Percentiles rank a stretch among this genome's conserved stretches.
Conservation (phyloP, 1,139 yeast species). For the Geotrichum australiense region DNA sequence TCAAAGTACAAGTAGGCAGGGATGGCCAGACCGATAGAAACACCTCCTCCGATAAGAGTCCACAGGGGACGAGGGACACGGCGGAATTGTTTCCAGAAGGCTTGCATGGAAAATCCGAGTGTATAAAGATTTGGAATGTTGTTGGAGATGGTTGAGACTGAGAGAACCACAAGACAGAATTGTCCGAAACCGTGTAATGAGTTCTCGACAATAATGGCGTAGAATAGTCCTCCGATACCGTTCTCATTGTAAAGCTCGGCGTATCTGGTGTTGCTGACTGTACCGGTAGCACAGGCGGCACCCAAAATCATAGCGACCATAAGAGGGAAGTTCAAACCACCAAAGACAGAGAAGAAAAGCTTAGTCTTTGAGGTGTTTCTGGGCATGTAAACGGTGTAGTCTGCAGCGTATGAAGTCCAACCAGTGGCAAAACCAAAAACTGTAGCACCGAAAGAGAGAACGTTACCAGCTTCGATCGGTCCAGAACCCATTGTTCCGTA, state of each 20-base stretch:
- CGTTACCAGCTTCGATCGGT: slow-evolving; percentile 57
- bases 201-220: slow-evolving; percentile 65
- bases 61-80: slow-evolving; percentile 74
- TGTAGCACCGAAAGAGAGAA: slow-evolving; percentile 78
- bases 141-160: slow-evolving; percentile 80
- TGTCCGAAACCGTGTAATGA: slow-evolving; percentile 85
- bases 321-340: slow-evolving; percentile 63
- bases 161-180: slow-evolving; percentile 76
- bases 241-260: slow-evolving; percentile 44
- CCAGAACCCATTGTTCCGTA: slow-evolving; percentile 41
- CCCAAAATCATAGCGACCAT: slow-evolving; percentile 73
- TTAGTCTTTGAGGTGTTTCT: slow-evolving; percentile 50
- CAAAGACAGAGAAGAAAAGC: slow-evolving; percentile 56
- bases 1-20: slow-evolving; percentile 77
- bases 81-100: slow-evolving; percentile 65
- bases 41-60: slow-evolving; percentile 70
- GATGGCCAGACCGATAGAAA: slow-evolving; percentile 76
- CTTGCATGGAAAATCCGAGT: slow-evolving; percentile 75
- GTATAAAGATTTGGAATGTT: slow-evolving; percentile 93
- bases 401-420: slow-evolving; percentile 91
- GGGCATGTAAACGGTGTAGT: slow-evolving; percentile 82
- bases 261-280: slow-evolving; percentile 41
- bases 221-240: slow-evolving; percentile 77
- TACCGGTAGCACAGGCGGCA: slow-evolving; percentile 77
- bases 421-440: slow-evolving; percentile 89